Conservation (phyloP, 129 eudicot species). For the Sambucus nigra region DNA sequence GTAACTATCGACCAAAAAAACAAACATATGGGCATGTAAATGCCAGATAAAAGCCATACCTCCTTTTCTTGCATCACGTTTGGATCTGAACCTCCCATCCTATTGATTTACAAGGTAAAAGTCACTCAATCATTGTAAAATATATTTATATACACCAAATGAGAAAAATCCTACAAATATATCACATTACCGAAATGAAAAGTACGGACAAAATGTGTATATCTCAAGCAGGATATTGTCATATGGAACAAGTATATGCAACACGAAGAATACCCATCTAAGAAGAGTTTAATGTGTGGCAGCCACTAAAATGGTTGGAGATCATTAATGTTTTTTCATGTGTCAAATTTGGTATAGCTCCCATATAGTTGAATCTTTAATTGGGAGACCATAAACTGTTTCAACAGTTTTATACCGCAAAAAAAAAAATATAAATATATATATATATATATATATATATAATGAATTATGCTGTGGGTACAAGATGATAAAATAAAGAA, state of each 20-base stretch:
- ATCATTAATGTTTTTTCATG: background rate
- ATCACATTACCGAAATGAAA: background rate
- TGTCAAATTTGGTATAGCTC: background rate
- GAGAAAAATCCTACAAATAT: constrained; percentile 2
- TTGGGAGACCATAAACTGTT: too few species aligned
- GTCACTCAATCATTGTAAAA: constrained; percentile 22
- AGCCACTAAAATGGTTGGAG: background rate
- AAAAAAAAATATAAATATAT: too few species aligned
- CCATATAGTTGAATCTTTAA: too few species aligned
- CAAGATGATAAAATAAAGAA: background rate
- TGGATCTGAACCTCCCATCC: constrained; percentile 98
- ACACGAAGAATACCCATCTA: background rate
- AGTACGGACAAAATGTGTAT: background rate
- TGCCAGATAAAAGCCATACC: constrained; percentile 39
- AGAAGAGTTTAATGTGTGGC: background rate
- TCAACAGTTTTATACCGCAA: background rate
- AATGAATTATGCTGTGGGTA: background rate
- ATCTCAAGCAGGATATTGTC: background rate
- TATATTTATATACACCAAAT: constrained; percentile 2
- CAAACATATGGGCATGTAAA: background rate
- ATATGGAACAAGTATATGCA: background rate
- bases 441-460: too few species aligned
- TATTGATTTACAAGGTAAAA: constrained; percentile 31
- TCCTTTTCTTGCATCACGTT: constrained; percentile 93
- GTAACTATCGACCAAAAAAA: too few species aligned